Conservation (phyloP, 371 early-diverging fungal genomes). For the Mycotypha africana region DNA sequence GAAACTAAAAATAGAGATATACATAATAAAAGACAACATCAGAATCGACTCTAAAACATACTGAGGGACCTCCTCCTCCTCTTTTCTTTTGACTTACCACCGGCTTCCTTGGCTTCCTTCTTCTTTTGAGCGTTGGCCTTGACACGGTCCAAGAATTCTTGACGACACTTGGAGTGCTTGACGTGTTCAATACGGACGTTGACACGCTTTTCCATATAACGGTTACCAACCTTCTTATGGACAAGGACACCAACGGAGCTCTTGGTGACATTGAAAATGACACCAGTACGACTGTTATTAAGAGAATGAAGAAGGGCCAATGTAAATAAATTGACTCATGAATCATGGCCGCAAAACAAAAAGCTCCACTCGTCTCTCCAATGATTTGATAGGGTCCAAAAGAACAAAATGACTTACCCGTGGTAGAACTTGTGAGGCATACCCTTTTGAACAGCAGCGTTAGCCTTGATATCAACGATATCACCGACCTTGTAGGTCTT, state of each 20-base stretch:
- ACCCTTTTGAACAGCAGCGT: constrained; percentile 97
- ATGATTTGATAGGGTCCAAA: too few species aligned
- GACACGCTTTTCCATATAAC: constrained; percentile 98
- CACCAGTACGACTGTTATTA: constrained; percentile 89
- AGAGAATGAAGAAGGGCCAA: too few species aligned
- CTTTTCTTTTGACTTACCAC: constrained; percentile 20
- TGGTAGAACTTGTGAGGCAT: constrained; percentile 99
- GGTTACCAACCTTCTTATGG: constrained; percentile 97
- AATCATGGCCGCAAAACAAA: too few species aligned
- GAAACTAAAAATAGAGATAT: constrained; percentile 23
- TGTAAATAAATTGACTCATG: neutral
- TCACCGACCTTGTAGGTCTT: constrained; percentile 94
- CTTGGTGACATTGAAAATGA: constrained; percentile 98
- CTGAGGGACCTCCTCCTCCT: neutral
- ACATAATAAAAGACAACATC: too few species aligned
- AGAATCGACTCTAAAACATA: too few species aligned
- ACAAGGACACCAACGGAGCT: constrained; percentile 96
- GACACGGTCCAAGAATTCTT: constrained; percentile 96
- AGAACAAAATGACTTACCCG: constrained; percentile 58
- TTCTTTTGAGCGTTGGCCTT: constrained; percentile 85
- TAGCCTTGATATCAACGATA: constrained; percentile 34
- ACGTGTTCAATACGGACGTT: constrained; percentile 98
- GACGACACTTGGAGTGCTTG: constrained; percentile 98
- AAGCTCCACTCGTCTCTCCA: too few species aligned
- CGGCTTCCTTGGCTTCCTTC: constrained; percentile 72